These are phyloP conservation scores for Passalora sequoiae DNA, from an alignment of 2,329 filamentous ascomycete species.

Conservation along the genomic window DNA sequence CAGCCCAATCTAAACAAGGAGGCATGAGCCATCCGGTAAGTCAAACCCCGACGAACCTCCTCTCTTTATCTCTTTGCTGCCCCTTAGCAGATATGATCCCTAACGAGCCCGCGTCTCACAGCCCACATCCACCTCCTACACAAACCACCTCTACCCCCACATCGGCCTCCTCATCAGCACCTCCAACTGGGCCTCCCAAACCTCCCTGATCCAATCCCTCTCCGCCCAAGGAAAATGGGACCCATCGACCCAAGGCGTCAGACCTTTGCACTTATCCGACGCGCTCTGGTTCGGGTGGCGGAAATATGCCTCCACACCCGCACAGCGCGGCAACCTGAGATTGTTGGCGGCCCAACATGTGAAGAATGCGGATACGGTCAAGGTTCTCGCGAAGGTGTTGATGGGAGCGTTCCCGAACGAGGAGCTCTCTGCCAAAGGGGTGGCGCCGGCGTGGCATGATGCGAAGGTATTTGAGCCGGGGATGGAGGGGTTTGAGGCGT, in stretches of 20 bases:
- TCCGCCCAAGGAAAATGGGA: not conserved
- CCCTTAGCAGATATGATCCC: no score
- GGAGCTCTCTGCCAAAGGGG: not conserved
- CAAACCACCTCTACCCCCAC: constrained; percentile 4
- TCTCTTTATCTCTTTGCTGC: no score
- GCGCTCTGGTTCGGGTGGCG: constrained; percentile 5
- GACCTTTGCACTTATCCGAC: constrained; percentile 4
- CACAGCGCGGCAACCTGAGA: not conserved
- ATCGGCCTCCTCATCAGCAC: constrained; percentile 3
- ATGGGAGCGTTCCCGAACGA: not conserved
- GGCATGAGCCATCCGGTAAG: no score
- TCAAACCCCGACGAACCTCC: no score
- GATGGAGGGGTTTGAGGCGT: not conserved
- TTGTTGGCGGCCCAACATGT: constrained; percentile 2
- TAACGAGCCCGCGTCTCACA: not conserved
- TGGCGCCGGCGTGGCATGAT: constrained; percentile 1
- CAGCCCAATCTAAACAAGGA: no score
- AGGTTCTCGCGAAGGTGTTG: constrained; percentile 1
- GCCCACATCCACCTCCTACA: not conserved
- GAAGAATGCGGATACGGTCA: not conserved
- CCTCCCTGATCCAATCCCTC: not conserved
- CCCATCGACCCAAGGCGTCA: not conserved
- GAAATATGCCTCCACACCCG: not conserved
- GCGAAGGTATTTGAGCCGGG: constrained; percentile 1
- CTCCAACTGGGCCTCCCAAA: not conserved